A percentile compares a stretch with the other conserved stretches of the same genome.
Conservation (phyloP, 108 stramenopile genomes). For the Cyclotella baltica region DNA sequence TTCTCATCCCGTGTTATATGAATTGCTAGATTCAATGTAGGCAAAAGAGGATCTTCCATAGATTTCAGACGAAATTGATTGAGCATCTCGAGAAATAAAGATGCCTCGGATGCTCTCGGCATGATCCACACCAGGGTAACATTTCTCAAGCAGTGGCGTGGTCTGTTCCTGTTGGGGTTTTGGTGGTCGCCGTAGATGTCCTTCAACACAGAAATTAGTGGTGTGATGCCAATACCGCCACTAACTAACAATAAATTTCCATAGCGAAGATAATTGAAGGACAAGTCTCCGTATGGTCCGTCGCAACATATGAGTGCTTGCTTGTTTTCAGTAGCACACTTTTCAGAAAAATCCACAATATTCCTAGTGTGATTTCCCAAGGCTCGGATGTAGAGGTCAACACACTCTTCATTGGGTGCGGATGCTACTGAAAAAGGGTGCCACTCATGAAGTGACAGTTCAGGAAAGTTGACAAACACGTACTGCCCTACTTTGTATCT, state of each 20-base stretch:
- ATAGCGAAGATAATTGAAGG: constrained; percentile 32
- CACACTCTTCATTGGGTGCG: constrained; percentile 25
- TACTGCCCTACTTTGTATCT: constrained; percentile 33
- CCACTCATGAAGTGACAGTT: constrained; percentile 46
- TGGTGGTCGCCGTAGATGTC: constrained; percentile 13
- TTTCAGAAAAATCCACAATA: constrained; percentile 29
- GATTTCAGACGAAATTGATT: background rate
- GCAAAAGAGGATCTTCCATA: background rate
- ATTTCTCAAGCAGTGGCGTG: constrained; percentile 1
- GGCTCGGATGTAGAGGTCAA: constrained; percentile 40
- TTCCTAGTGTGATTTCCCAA: constrained; percentile 35
- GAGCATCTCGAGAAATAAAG: constrained; percentile 21
- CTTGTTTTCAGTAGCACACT: constrained; percentile 25
- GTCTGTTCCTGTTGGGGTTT: background rate
- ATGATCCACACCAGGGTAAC: constrained; percentile 23
- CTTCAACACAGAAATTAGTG: constrained; percentile 28
- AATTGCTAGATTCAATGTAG: constrained; percentile 7
- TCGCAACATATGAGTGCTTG: constrained; percentile 32
- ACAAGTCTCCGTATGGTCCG: constrained; percentile 32
- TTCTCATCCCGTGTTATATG: constrained; percentile 14
- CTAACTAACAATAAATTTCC: constrained; percentile 26
- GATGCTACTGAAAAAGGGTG: constrained; percentile 48
- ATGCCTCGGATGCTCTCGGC: constrained; percentile 21
- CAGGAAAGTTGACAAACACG: no score
- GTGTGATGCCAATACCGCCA: constrained; percentile 38